Base-by-base conservation (phyloP, 2,329 filamentous ascomycete species). In the Clonostachys solani region DNA sequence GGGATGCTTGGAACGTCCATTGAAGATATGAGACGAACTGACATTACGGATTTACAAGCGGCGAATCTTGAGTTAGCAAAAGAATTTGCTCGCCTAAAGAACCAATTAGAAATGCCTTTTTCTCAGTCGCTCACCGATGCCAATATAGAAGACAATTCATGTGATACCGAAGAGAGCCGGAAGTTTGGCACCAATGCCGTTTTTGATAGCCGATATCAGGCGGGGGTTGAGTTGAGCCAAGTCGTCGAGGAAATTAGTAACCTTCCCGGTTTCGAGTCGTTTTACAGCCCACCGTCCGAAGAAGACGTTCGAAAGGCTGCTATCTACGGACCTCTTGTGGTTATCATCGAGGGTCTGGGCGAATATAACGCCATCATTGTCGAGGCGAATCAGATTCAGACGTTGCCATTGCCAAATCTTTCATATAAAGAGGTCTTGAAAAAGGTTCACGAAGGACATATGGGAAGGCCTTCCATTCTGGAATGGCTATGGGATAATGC, bases 401-500 rank as follows among this genome's bases (percentile, higher is more conserved):
- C 23, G 2, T 51, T 45, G 16, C 13, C 34, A n/a, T n/a, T 36
- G 34, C 12, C 5, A 13, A 10, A 17, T 41, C 40, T 41, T 12
- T n/a, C n/a, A n/a, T 36, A n/a, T 10, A 10, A n/a, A n/a, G 34
- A 36, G 10, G n/a, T 36, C 34, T 10, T 10, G 10, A n/a, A 36
- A 36, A 36, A n/a, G 34, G 34, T 10, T n/a, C 10, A n/a, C 34
- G 34, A n/a, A 36, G 34, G 34, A 10, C 34, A n/a, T 10, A 10
- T 36, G 34, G 34, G 10, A 36, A 36, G 10, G 34, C 10, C 34
- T 10, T 10, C 10, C 34, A 36, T n/a, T 3, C 50, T 67, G 1
- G 54, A 59, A 17, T 67, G 62, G 60, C 55, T 67, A 1, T 67
- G 63, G 62, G 55, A 63, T 35, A 43, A 19, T 5, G 46, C 58